These are phyloP conservation scores for Fraxinus platypoda DNA, from an alignment of 305 asterid species.

Conservation along the genomic window DNA sequence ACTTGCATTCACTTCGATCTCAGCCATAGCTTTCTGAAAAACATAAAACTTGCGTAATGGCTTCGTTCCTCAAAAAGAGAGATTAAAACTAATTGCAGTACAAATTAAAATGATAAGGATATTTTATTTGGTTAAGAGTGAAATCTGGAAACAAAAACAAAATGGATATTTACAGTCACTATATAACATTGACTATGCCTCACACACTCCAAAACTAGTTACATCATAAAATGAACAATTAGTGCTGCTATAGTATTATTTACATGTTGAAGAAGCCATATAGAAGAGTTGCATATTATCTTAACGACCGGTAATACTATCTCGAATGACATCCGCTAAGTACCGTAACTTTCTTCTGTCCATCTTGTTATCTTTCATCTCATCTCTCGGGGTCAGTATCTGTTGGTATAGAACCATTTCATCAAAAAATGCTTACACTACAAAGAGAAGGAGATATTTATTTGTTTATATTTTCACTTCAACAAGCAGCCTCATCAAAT, in stretches of 20 bases:
- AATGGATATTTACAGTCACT: too few species aligned
- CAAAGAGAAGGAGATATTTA: neutral
- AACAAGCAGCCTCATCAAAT: neutral
- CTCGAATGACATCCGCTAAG: neutral
- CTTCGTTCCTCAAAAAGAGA: neutral
- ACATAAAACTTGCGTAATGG: neutral
- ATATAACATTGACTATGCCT: neutral
- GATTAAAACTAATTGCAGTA: neutral
- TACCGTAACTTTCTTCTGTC: neutral
- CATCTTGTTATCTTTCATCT: neutral
- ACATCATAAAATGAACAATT: neutral
- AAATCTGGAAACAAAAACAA: neutral
- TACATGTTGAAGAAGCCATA: neutral
- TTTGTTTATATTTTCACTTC: neutral
- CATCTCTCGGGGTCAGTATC: neutral
- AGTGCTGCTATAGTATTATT: too few species aligned
- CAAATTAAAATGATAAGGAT: too few species aligned
- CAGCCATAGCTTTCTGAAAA: conserved; percentile 67
- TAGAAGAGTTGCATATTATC: neutral
- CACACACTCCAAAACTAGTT: neutral
- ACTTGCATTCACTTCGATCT: conserved; percentile 63
- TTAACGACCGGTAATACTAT: neutral
- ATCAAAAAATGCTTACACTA: too few species aligned
- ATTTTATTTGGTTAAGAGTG: neutral
- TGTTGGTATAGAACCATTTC: neutral